Percentiles rank a stretch among this genome's conserved stretches.
phyloP scores from a whole-genome alignment of 2,329 filamentous ascomycete species.

The Sphaerulina musiva region DNA sequence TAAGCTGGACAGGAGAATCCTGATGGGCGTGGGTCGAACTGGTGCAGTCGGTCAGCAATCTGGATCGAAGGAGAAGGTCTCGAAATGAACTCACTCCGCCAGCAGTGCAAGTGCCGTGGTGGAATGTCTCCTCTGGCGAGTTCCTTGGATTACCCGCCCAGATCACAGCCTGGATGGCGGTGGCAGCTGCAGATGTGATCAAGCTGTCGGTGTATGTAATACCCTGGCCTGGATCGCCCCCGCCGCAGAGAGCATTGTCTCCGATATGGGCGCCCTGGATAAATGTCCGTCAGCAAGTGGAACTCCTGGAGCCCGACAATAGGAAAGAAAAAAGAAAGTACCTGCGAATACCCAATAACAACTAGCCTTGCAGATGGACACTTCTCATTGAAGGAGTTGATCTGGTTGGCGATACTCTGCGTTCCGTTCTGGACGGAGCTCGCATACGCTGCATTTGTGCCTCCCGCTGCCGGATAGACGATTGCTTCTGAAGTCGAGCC shows the following conservation, averaged over 20 bases:
- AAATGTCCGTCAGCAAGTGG: slow-evolving; percentile 21
- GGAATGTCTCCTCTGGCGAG: slow-evolving; percentile 52
- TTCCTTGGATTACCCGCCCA: slow-evolving; percentile 44
- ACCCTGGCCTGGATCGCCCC: slow-evolving; percentile 45
- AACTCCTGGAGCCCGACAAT: neutral
- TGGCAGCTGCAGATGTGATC: slow-evolving; percentile 17
- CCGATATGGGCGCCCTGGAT: slow-evolving; percentile 55
- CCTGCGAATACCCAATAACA: slow-evolving; percentile 28
- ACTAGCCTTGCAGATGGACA: slow-evolving; percentile 27
- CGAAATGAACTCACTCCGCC: slow-evolving; percentile 47
- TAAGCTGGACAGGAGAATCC: slow-evolving; percentile 53
- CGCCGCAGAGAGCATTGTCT: slow-evolving; percentile 57
- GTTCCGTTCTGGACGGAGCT: slow-evolving; percentile 51
- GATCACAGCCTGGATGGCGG: slow-evolving; percentile 27
- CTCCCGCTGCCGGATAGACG: slow-evolving; percentile 52
- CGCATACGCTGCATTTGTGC: slow-evolving; percentile 51
- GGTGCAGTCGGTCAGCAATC: slow-evolving; percentile 17
- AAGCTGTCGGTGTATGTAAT: slow-evolving; percentile 40
- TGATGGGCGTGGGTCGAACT: slow-evolving; percentile 56
- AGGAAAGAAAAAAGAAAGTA: slow-evolving; percentile 27
- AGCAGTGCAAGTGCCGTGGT: slow-evolving; percentile 55
- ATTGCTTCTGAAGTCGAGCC: slow-evolving; percentile 40
- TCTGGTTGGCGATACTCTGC: slow-evolving; percentile 35
- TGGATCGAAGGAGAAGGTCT: neutral
- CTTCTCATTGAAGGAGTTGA: slow-evolving; percentile 21